Base-by-base conservation (phyloP, 2,329 filamentous ascomycete species). In the Ascochyta clinopodiicola region DNA sequence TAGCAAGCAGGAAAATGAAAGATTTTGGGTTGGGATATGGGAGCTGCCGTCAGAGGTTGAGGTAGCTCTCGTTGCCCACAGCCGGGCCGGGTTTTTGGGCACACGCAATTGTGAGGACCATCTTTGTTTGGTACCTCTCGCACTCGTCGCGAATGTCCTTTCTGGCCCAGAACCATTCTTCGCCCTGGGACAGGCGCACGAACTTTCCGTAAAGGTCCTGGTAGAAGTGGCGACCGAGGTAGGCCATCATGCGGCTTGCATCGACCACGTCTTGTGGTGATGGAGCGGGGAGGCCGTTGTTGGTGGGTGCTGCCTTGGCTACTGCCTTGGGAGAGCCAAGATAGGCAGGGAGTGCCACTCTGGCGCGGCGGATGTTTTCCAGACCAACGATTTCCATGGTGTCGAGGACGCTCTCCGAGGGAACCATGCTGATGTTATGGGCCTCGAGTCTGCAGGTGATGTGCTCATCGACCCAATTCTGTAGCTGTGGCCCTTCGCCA, bases 321-420 rank as follows among this genome's bases (percentile, higher is more conserved):
- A 38, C 31, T 7, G 40, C 51, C 10, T 60, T 56, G 15, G 54
- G 49, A 7, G 57, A 48, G 25, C 54, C 48, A 15, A 57, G 61
- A 4, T 66, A 57, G 4, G 61, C 62, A 3, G 67, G 64, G 6
- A 69, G 59, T 12, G 66, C 66, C 40, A 69, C 59, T n/a, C 66
- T 59, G 15, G 66, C 67, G 19, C 67, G 65, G 19, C 66, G 65
- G 19, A 69, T 66, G 52, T 67, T 68, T 6, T 68, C 64, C 8
- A 69, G 53, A 1, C 65, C 66, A 17, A 69, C 67, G 22, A 68
- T 68, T 42, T 68, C 67, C 63, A 69, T 67, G 4, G 66, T 69
- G 43, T 69, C 66, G 31, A 69, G 62, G 10, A 69, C 61, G 17
- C 60, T 68, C 49, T 69, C 66, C 13, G 65, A 68, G 4, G 67